Conservation (phyloP, 306 rosid genomes). For the Sesbania bispinosa region DNA sequence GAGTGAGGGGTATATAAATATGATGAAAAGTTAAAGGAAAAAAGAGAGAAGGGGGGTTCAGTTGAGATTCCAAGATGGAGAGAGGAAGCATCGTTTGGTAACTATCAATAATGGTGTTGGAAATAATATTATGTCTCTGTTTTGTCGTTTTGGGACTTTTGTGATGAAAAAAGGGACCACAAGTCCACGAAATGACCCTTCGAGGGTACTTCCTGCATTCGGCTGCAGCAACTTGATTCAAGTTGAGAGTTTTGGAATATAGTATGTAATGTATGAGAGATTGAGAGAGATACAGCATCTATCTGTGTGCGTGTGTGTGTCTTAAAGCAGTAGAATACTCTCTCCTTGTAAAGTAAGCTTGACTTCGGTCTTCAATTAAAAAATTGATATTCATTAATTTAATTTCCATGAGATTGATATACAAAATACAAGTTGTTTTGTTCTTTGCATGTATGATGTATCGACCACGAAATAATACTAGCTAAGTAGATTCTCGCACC, state of each 20-base stretch:
- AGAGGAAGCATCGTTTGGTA: slow-evolving; percentile 35
- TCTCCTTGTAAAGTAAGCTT: too few species aligned
- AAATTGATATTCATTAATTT: too few species aligned
- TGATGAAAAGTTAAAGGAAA: neutral
- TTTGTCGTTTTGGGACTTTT: slow-evolving; percentile 20
- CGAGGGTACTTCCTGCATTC: neutral
- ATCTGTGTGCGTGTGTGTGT: too few species aligned
- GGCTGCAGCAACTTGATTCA: neutral
- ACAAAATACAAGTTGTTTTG: too few species aligned
- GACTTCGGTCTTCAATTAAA: too few species aligned
- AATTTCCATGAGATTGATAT: too few species aligned
- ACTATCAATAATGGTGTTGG: neutral
- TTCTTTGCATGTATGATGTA: too few species aligned
- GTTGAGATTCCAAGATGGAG: slow-evolving; percentile 28
- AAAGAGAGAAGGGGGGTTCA: neutral
- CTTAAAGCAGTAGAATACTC: too few species aligned
- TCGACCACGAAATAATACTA: too few species aligned
- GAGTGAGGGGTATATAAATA: slow-evolving; percentile 25
- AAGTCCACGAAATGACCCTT: neutral
- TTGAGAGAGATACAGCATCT: too few species aligned
- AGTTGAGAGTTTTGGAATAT: neutral
- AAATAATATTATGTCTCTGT: neutral
- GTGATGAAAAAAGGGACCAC: neutral
- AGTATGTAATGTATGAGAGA: too few species aligned
- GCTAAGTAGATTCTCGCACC: too few species aligned